phyloP scores from a whole-genome alignment of 1,284 basidiomycete species.

The Malassezia obtusa region DNA sequence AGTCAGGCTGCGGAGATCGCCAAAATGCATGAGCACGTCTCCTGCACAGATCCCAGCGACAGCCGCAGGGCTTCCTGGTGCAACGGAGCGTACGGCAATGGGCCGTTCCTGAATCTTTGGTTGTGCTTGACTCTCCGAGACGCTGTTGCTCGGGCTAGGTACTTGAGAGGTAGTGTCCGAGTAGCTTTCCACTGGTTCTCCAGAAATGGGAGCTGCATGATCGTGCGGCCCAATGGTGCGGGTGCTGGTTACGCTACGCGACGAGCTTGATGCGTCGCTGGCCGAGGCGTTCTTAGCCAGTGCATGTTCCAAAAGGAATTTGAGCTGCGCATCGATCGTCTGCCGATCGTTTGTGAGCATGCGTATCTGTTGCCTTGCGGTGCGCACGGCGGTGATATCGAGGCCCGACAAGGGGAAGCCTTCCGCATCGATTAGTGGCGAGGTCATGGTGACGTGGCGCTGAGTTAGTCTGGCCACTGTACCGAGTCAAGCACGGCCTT shows the following conservation, averaged over 20 bases:
- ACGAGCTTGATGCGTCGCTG: background rate
- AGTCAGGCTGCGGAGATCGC: background rate
- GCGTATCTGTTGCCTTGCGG: slow-evolving; percentile 4
- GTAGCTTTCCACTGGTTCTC: no score
- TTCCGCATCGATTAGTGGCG: slow-evolving; percentile 12
- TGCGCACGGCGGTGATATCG: slow-evolving; percentile 12
- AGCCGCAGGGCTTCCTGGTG: slow-evolving; percentile 2
- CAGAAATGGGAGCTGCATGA: no score
- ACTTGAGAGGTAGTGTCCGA: no score
- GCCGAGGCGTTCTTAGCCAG: background rate
- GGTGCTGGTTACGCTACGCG: no score
- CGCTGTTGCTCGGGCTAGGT: no score
- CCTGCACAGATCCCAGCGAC: slow-evolving; percentile 7
- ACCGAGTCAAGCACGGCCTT: background rate
- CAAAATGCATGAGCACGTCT: slow-evolving; percentile 2
- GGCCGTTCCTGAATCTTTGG: background rate
- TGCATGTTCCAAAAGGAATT: background rate
- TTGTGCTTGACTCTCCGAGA: no score
- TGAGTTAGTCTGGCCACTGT: background rate
- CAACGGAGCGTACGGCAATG: slow-evolving; percentile 12
- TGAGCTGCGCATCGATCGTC: slow-evolving; percentile 3
- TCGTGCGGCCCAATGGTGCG: no score
- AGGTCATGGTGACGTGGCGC: slow-evolving; percentile 13
- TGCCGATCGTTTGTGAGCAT: slow-evolving; percentile 9
- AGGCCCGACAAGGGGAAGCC: slow-evolving; percentile 15